A percentile compares a stretch with the other conserved stretches of the same genome.
Evolutionary conservation across 164 flowering plant species (phyloP).

Genomic region (Taxillus chinensis): DNA sequence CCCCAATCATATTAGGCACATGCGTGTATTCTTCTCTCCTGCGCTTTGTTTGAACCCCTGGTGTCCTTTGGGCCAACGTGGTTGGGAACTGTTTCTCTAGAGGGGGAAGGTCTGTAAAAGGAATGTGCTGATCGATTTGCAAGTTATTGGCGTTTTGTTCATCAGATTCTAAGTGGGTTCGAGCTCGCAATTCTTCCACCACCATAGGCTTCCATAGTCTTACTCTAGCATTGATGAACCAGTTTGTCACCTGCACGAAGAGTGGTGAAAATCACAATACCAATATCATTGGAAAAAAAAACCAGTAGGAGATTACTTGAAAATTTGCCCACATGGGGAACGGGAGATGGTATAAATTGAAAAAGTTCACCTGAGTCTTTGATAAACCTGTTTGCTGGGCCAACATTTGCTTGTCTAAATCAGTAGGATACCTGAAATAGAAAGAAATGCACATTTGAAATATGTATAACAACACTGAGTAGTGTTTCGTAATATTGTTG

Average conservation of each 20-base stretch:
- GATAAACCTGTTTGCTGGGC: slow-evolving; percentile 24
- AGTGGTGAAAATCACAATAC: background rate
- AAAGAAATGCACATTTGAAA: too few species aligned
- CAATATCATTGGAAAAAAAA: background rate
- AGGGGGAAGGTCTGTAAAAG: background rate
- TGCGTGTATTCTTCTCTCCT: background rate
- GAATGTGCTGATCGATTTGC: background rate
- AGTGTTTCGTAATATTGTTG: too few species aligned
- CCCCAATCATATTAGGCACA: background rate
- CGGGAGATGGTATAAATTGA: background rate
- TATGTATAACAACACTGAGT: too few species aligned
- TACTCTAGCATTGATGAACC: slow-evolving; percentile 31
- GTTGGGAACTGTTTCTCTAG: background rate
- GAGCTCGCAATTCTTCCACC: slow-evolving; percentile 23
- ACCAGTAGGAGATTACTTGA: background rate
- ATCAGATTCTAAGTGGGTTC: slow-evolving; percentile 7
- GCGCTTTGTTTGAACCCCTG: background rate
- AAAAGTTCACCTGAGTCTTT: slow-evolving; percentile 20
- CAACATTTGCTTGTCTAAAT: slow-evolving; percentile 20
- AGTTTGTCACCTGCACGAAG: slow-evolving; percentile 19
- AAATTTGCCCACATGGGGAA: background rate
- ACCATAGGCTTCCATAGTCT: slow-evolving; percentile 29
- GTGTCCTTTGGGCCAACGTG: background rate
- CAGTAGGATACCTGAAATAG: slow-evolving; percentile 19
- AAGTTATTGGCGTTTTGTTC: background rate